A percentile compares a stretch with the other conserved stretches of the same genome.
phyloP scores from a whole-genome alignment of 345 rosid species.

The Tarenaya hassleriana region DNA sequence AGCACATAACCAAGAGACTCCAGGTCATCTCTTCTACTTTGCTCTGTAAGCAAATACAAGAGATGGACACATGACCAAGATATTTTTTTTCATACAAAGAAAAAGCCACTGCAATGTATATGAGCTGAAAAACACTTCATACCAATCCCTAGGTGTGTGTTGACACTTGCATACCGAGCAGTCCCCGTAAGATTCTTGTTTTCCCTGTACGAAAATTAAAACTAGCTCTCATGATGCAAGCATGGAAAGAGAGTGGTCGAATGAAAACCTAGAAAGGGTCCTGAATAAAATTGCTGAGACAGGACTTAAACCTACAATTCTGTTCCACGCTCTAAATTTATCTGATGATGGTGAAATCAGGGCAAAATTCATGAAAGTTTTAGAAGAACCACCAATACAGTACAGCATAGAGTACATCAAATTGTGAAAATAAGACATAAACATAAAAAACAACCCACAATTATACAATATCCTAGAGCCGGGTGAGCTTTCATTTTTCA shows the following conservation, averaged over 20 bases:
- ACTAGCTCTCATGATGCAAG: slow-evolving; percentile 6
- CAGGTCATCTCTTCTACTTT: slow-evolving; percentile 92
- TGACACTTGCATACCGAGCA: slow-evolving; percentile 91
- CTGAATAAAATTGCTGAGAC: too few species aligned
- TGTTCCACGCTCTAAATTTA: too few species aligned
- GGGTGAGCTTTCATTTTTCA: slow-evolving; percentile 29
- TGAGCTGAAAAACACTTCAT: slow-evolving; percentile 12
- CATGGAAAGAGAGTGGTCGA: slow-evolving; percentile 5
- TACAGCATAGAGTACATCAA: too few species aligned
- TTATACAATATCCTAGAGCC: too few species aligned
- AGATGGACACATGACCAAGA: slow-evolving; percentile 11
- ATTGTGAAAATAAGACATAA: too few species aligned
- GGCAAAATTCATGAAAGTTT: too few species aligned
- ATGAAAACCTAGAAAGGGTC: neutral
- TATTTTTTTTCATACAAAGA: neutral
- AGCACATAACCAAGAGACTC: slow-evolving; percentile 95
- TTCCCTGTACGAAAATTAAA: slow-evolving; percentile 43
- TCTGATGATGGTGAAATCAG: too few species aligned
- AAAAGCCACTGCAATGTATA: neutral
- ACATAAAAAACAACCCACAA: too few species aligned
- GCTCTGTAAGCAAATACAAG: slow-evolving; percentile 47
- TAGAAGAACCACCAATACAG: too few species aligned
- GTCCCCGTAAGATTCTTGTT: slow-evolving; percentile 92
- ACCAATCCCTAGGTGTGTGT: slow-evolving; percentile 97
- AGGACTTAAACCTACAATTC: too few species aligned